phyloP scores from a whole-genome alignment of 2,329 filamentous ascomycete genomes.

The Apiospora rasikravindrae region DNA sequence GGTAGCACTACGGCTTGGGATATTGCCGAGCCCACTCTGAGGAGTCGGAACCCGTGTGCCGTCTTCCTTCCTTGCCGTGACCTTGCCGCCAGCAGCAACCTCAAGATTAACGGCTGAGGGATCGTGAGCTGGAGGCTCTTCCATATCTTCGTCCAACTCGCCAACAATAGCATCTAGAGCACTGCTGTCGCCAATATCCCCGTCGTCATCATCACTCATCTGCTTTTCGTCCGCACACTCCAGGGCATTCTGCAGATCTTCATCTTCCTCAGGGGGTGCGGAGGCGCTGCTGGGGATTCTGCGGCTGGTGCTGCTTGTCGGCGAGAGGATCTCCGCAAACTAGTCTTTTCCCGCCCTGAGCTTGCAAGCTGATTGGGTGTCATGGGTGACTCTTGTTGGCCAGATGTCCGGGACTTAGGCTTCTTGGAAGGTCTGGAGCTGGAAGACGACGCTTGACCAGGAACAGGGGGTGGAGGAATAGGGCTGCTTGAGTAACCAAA shows the following conservation, averaged over 20 bases:
- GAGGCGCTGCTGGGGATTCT: constrained; percentile 56
- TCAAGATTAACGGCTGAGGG: constrained; percentile 92
- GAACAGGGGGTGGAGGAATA: constrained; percentile 43
- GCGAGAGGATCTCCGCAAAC: constrained; percentile 67
- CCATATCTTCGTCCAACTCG: constrained; percentile 84
- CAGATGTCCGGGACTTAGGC: constrained; percentile 51
- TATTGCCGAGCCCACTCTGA: constrained; percentile 51
- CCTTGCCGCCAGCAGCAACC: constrained; percentile 82
- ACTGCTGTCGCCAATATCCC: constrained; percentile 65
- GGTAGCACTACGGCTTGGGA: constrained; percentile 45
- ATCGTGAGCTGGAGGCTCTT: constrained; percentile 69
- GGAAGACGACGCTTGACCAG: constrained; percentile 49
- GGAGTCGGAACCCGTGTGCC: constrained; percentile 87
- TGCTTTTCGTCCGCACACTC: constrained; percentile 95
- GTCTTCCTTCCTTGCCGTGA: constrained; percentile 90
- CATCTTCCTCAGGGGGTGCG: constrained; percentile 61
- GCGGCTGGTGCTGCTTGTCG: constrained; percentile 56
- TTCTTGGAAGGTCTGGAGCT: constrained; percentile 51
- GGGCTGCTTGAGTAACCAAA: constrained; percentile 44
- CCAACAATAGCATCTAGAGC: constrained; percentile 88
- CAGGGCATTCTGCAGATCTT: constrained; percentile 71
- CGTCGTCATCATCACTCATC: constrained; percentile 74
- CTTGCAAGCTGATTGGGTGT: constrained; percentile 53
- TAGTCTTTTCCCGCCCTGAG: constrained; percentile 62
- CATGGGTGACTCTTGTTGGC: constrained; percentile 46